Conservation (phyloP, 2,329 filamentous ascomycete genomes). For the Aspergillus neotritici region DNA sequence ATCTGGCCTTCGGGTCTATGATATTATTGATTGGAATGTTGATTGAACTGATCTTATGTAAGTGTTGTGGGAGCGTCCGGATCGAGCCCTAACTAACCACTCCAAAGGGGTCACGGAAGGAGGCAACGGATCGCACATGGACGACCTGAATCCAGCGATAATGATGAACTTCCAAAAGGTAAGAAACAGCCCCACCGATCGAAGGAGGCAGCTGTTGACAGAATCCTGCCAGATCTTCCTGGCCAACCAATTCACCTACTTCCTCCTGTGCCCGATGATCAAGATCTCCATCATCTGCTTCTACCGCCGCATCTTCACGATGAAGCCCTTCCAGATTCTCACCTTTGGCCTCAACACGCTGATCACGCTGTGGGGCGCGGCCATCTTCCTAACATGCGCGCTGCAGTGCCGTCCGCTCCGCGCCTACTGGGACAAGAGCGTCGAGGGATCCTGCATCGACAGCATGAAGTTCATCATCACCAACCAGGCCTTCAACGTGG, state of each 20-base stretch:
- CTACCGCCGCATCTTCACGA: slow-evolving; percentile 31
- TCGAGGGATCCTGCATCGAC: slow-evolving; percentile 25
- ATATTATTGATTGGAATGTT: slow-evolving; percentile 26
- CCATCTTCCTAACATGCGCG: slow-evolving; percentile 28
- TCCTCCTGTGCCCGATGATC: slow-evolving; percentile 27
- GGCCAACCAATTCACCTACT: slow-evolving; percentile 32
- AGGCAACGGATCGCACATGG: slow-evolving; percentile 24
- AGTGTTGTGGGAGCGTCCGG: slow-evolving; percentile 2
- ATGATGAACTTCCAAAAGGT: slow-evolving; percentile 29
- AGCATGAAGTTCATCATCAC: slow-evolving; percentile 26
- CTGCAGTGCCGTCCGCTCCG: slow-evolving; percentile 27
- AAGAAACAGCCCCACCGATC: background rate
- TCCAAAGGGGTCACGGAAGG: slow-evolving; percentile 28
- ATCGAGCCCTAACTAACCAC: slow-evolving; percentile 7
- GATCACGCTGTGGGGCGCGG: slow-evolving; percentile 25
- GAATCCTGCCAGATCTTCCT: slow-evolving; percentile 27
- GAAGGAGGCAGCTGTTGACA: background rate
- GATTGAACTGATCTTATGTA: slow-evolving; percentile 27
- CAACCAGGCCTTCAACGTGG: slow-evolving; percentile 30
- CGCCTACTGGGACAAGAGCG: slow-evolving; percentile 27
- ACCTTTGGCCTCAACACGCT: slow-evolving; percentile 24
- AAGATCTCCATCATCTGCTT: slow-evolving; percentile 34
- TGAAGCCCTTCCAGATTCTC: slow-evolving; percentile 22
- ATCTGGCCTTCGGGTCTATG: slow-evolving; percentile 24
- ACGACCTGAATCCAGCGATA: slow-evolving; percentile 16